Percentiles rank a stretch among this genome's conserved stretches.
phyloP scores from a whole-genome alignment of 192 early-diverging fungal genomes.

The Coemansia sp. region DNA sequence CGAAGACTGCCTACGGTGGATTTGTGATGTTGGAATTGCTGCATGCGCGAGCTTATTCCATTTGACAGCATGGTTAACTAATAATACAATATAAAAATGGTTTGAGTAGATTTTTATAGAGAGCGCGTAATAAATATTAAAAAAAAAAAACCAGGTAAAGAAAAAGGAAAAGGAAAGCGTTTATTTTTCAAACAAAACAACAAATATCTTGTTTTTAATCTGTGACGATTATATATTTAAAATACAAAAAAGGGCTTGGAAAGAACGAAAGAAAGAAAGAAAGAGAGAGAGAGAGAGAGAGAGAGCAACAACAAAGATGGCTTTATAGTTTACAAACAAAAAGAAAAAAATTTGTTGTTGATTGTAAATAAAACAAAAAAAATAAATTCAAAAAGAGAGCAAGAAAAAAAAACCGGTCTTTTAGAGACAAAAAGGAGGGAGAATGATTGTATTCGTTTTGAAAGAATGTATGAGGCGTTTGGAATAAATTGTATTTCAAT shows the following conservation, averaged over 20 bases:
- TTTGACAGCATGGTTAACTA: slow-evolving; percentile 37
- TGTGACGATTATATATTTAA: no score
- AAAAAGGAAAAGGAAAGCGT: neutral
- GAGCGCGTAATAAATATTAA: no score
- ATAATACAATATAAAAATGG: no score
- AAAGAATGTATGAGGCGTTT: no score
- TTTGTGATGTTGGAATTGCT: slow-evolving; percentile 31
- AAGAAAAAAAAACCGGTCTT: neutral
- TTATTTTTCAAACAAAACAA: neutral
- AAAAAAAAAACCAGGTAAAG: neutral
- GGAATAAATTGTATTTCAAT: no score
- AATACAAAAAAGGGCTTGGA: no score
- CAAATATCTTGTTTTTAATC: no score
- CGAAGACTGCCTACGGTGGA: neutral
- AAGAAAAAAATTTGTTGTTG: neutral
- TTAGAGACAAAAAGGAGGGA: no score
- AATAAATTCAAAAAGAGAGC: neutral
- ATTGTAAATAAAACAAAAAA: neutral
- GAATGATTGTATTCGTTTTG: no score
- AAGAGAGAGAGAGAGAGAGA: no score
- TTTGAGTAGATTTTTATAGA: no score
- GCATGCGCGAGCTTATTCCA: slow-evolving; percentile 34
- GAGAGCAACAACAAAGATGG: neutral
- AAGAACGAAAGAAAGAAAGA: neutral
- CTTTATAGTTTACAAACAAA: neutral